These are phyloP conservation scores for Diplosphaera chodatii DNA, from an alignment of 139 green algal genomes.

Conservation along the genomic window DNA sequence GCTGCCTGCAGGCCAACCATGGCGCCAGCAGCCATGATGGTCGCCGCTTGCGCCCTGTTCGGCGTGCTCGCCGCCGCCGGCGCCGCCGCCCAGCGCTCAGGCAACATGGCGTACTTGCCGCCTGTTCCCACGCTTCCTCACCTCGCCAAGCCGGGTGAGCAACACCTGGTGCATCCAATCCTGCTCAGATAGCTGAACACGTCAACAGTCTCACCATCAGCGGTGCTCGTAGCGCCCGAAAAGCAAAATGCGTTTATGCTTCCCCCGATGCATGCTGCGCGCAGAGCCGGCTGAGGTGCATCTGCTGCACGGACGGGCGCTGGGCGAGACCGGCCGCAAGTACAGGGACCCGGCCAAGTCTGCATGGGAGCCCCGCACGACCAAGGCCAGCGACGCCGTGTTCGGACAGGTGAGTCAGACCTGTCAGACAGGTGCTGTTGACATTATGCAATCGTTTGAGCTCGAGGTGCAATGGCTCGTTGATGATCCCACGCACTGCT, in stretches of 20 bases:
- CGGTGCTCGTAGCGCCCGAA: no score
- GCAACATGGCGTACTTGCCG: neutral
- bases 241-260: no score
- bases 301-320: neutral
- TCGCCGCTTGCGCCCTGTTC: no score
- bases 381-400: neutral
- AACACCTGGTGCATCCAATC: no score
- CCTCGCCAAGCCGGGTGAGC: neutral
- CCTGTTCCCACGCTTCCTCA: neutral
- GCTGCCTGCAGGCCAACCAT: no score
- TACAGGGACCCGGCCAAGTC: neutral
- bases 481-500: no score
- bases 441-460: neutral
- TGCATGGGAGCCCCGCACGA: neutral
- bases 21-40: no score
- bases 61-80: neutral
- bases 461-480: neutral
- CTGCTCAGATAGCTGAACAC: no score
- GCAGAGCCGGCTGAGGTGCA: neutral
- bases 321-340: neutral
- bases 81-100: no score
- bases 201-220: no score
- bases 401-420: neutral
- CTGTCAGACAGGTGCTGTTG: no score
- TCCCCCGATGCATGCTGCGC: no score